Conservation (phyloP, 1,284 basidiomycete species). For the Puccinia horiana region DNA sequence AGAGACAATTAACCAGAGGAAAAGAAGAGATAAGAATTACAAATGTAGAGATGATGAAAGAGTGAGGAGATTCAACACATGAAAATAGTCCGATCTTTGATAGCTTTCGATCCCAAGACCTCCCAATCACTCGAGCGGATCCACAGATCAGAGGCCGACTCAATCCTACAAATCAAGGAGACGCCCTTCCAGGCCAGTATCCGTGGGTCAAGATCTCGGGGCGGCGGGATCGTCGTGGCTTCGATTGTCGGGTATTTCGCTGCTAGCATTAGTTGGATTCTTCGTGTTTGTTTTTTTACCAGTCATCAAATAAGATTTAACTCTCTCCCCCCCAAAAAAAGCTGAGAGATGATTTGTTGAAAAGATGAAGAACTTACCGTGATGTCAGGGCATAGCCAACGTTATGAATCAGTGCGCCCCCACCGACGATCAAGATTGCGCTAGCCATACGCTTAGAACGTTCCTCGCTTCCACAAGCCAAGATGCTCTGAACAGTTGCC, state of each 20-base stretch:
- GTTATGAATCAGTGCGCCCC: constrained; percentile 65
- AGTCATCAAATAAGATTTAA: background rate
- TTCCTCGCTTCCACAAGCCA: constrained; percentile 80
- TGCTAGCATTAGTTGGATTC: constrained; percentile 36
- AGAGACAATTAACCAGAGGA: too few relatives aligned
- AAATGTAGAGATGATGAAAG: background rate
- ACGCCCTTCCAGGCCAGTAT: constrained; percentile 94
- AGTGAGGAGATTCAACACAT: constrained; percentile 51
- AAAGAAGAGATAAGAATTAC: too few relatives aligned
- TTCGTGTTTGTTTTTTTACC: background rate
- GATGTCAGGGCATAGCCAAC: constrained; percentile 58
- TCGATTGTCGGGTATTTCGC: constrained; percentile 34
- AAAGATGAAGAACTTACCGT: constrained; percentile 55
- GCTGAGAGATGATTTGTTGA: background rate
- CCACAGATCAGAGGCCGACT: constrained; percentile 85
- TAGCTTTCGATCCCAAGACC: constrained; percentile 61
- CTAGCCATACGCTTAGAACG: constrained; percentile 85
- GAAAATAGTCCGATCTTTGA: constrained; percentile 61
- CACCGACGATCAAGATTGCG: constrained; percentile 83
- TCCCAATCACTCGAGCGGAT: constrained; percentile 82
- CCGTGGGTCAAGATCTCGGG: constrained; percentile 85
- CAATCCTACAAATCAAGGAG: constrained; percentile 88
- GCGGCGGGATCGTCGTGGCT: constrained; percentile 72
- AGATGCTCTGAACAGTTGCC: constrained; percentile 86
- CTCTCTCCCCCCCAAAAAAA: background rate